These are phyloP conservation scores for Neurospora sp. DNA, from an alignment of 495 filamentous ascomycete species.

Conservation along the genomic window DNA sequence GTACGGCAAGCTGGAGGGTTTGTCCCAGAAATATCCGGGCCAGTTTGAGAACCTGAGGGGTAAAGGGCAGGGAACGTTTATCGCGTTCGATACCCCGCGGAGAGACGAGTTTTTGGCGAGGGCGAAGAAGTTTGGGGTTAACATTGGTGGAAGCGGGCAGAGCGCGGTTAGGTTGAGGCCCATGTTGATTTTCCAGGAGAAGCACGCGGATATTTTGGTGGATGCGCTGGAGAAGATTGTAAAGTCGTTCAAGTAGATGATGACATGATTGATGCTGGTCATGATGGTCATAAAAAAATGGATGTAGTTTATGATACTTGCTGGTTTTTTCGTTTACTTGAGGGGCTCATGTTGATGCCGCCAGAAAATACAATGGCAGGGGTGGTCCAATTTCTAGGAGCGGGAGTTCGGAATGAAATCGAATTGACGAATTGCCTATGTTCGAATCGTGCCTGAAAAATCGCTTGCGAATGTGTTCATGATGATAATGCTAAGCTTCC, in stretches of 20 bases:
- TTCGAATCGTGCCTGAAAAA: neutral
- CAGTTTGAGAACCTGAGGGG: slow-evolving; percentile 86
- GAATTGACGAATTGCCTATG: neutral
- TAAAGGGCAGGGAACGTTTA: slow-evolving; percentile 92
- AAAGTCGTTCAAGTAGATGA: slow-evolving; percentile 27
- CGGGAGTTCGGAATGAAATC: neutral
- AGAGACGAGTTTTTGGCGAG: slow-evolving; percentile 76
- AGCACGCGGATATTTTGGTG: slow-evolving; percentile 60
- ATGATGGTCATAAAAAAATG: neutral
- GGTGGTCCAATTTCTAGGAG: neutral
- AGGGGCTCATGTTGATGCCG: neutral
- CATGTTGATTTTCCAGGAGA: slow-evolving; percentile 93
- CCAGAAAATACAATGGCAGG: neutral
- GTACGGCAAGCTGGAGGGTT: slow-evolving; percentile 55
- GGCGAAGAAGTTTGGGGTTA: slow-evolving; percentile 77
- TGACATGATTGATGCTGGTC: neutral
- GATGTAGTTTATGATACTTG: neutral
- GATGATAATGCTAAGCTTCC: neutral
- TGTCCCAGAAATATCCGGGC: slow-evolving; percentile 67
- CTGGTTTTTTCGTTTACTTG: neutral
- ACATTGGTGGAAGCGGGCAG: slow-evolving; percentile 84
- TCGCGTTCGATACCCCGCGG: slow-evolving; percentile 85
- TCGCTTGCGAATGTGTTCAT: neutral
- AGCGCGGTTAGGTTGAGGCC: slow-evolving; percentile 76
- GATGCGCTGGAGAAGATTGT: slow-evolving; percentile 64